Evolutionary conservation across 805 yeast species (phyloP).

Genomic region (Candida succiphila): DNA sequence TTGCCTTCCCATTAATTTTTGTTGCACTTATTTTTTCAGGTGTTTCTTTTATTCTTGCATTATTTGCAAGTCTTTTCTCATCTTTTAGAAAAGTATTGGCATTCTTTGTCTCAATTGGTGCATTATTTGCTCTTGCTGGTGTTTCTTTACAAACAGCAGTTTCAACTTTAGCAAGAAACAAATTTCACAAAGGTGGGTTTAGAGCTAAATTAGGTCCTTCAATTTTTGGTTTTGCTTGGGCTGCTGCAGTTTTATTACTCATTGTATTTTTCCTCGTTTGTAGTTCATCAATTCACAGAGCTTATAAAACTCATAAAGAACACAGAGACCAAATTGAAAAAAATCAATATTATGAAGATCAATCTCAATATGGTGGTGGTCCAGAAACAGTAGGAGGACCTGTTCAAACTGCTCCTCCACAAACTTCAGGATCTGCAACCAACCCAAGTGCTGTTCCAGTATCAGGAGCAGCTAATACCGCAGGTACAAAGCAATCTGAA

Average conservation of each 20-base stretch:
- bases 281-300: constrained; percentile 35
- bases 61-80: constrained; percentile 46
- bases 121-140: constrained; percentile 48
- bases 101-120: constrained; percentile 39
- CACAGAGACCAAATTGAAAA: constrained; percentile 19
- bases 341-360: constrained; percentile 8
- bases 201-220: constrained; percentile 44
- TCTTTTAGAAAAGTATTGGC: constrained; percentile 45
- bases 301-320: constrained; percentile 41
- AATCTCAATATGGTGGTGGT: constrained; percentile 9
- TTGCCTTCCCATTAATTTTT: constrained; percentile 53
- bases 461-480: constrained; percentile 9
- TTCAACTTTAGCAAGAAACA: constrained; percentile 61
- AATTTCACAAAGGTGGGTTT: constrained; percentile 42
- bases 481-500: not conserved
- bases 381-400: constrained; percentile 10
- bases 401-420: constrained; percentile 10
- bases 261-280: constrained; percentile 43
- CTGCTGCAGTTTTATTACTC: constrained; percentile 45
- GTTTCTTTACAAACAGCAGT: constrained; percentile 70
- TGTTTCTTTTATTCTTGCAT: constrained; percentile 44
- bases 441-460: constrained; percentile 9
- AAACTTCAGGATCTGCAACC: constrained; percentile 7
- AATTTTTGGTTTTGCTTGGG: constrained; percentile 61
- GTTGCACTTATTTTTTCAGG: constrained; percentile 54